phyloP scores from a whole-genome alignment of 345 rosid genomes.

The Salix udensis region DNA sequence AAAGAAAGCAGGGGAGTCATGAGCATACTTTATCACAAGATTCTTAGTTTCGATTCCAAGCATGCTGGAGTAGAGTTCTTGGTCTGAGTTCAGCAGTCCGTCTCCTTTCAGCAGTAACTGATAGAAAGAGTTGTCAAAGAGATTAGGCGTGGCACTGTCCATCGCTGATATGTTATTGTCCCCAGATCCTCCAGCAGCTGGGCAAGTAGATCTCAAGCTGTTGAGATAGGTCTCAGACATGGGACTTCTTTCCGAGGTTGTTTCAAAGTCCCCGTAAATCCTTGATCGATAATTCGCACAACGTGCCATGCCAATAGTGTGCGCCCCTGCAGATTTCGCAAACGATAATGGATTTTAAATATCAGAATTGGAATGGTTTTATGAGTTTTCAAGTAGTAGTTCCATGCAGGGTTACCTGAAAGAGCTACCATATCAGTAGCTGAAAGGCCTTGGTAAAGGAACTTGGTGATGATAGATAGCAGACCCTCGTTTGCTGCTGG shows the following conservation, averaged over 20 bases:
- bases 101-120: slow-evolving; percentile 52
- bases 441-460: slow-evolving; percentile 67
- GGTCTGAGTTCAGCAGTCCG: slow-evolving; percentile 77
- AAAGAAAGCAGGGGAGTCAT: slow-evolving; percentile 59
- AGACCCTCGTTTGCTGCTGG: slow-evolving; percentile 67
- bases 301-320: slow-evolving; percentile 84
- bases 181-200: slow-evolving; percentile 44
- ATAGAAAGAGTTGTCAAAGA: slow-evolving; percentile 72
- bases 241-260: slow-evolving; percentile 41
- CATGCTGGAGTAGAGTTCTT: slow-evolving; percentile 67
- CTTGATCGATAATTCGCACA: slow-evolving; percentile 60
- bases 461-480: slow-evolving; percentile 55
- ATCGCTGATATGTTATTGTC: slow-evolving; percentile 58
- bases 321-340: slow-evolving; percentile 52
- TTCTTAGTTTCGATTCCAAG: slow-evolving; percentile 52
- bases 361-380: not conserved
- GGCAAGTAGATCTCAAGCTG: slow-evolving; percentile 52
- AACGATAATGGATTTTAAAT: not conserved
- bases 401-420: slow-evolving; percentile 40
- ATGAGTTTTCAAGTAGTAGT: not conserved
- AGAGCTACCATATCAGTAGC: slow-evolving; percentile 85
- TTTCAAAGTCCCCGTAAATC: slow-evolving; percentile 53
- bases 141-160: slow-evolving; percentile 65
- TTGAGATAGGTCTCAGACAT: slow-evolving; percentile 35
- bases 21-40: slow-evolving; percentile 63